Evolutionary conservation across 148 eudicot genomes (phyloP).

Genomic region (Chenopodium album): DNA sequence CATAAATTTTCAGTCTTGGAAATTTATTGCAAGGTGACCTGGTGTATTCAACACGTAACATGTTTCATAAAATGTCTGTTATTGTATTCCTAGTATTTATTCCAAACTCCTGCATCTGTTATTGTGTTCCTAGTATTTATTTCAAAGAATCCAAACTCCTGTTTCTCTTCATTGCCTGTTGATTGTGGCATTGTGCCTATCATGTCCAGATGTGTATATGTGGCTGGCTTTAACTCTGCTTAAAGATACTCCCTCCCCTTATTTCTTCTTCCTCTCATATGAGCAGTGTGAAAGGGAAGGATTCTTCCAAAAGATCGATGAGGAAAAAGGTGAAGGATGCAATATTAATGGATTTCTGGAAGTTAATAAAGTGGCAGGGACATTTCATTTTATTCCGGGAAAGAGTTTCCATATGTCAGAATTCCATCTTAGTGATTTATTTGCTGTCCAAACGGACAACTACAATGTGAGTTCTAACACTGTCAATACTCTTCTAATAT

Average conservation of each 20-base stretch:
- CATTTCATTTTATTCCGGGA: slow-evolving; percentile 83
- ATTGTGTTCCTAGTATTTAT: background rate
- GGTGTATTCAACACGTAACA: background rate
- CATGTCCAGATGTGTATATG: background rate
- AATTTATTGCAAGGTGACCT: background rate
- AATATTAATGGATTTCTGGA: slow-evolving; percentile 82
- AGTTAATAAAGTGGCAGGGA: slow-evolving; percentile 93
- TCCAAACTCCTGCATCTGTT: background rate
- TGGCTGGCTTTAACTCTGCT: background rate
- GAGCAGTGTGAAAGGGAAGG: slow-evolving; percentile 93
- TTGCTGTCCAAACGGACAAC: slow-evolving; percentile 48
- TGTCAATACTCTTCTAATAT: background rate
- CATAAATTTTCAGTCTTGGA: background rate
- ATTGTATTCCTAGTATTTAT: background rate
- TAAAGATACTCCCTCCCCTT: background rate
- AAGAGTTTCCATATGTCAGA: slow-evolving; percentile 77
- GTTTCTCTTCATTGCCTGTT: background rate
- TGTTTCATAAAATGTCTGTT: background rate
- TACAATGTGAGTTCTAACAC: slow-evolving; percentile 57
- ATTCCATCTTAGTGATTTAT: slow-evolving; percentile 44
- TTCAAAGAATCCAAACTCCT: background rate
- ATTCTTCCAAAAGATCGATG: slow-evolving; percentile 62
- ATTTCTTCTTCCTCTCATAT: background rate
- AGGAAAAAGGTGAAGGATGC: slow-evolving; percentile 95
- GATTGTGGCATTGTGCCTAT: background rate